These are phyloP conservation scores for Lasiodiplodia theobromae DNA, from an alignment of 2,329 filamentous ascomycete species.

Conservation along the genomic window DNA sequence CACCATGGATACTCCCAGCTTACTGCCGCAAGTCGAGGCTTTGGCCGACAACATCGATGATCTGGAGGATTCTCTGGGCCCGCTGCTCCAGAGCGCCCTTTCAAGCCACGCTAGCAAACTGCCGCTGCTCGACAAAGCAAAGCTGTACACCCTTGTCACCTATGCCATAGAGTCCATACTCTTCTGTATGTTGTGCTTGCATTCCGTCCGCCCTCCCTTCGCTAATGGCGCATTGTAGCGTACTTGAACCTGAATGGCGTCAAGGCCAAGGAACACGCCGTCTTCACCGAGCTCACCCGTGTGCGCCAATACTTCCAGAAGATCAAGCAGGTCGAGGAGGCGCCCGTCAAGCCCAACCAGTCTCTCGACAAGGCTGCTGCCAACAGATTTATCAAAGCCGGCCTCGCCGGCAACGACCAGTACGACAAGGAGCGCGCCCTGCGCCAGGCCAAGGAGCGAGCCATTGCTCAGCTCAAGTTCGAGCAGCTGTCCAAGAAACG, in stretches of 20 bases:
- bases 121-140: slow-evolving; percentile 92
- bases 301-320: slow-evolving; percentile 93
- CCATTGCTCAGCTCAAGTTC: slow-evolving; percentile 45
- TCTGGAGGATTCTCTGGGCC: slow-evolving; percentile 75
- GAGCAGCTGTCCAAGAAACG: slow-evolving; percentile 44
- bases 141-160: slow-evolving; percentile 85
- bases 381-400: slow-evolving; percentile 80
- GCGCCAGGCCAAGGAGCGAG: slow-evolving; percentile 44
- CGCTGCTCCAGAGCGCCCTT: slow-evolving; percentile 71
- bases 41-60: slow-evolving; percentile 81
- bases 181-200: slow-evolving; percentile 62
- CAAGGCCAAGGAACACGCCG: slow-evolving; percentile 80
- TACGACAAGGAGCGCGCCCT: slow-evolving; percentile 51
- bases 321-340: slow-evolving; percentile 78
- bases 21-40: slow-evolving; percentile 73
- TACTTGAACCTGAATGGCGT: slow-evolving; percentile 80
- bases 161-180: slow-evolving; percentile 91
- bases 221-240: slow-evolving; percentile 60
- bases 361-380: slow-evolving; percentile 78
- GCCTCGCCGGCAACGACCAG: slow-evolving; percentile 64
- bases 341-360: slow-evolving; percentile 60
- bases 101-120: slow-evolving; percentile 76
- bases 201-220: no score
- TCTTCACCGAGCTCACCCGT: slow-evolving; percentile 84
- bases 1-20: slow-evolving; percentile 63